phyloP scores from a whole-genome alignment of 305 asterid species.

The Petunia hybrid region DNA sequence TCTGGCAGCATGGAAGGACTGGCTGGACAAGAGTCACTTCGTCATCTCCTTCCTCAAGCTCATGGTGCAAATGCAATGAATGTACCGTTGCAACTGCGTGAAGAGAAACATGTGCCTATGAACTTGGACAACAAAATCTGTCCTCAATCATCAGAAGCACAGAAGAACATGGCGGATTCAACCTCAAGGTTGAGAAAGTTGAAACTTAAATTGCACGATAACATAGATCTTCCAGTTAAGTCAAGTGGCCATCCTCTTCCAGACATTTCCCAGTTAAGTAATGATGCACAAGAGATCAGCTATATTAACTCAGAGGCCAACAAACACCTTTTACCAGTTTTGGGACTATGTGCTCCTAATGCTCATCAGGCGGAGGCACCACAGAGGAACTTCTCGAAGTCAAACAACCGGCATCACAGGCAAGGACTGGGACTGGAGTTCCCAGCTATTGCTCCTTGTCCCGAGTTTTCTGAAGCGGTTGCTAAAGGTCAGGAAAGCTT shows the following conservation, averaged over 20 bases:
- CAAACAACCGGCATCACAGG: slow-evolving; percentile 39
- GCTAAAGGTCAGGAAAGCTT: slow-evolving; percentile 32
- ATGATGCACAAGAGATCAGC: slow-evolving; percentile 52
- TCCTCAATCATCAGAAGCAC: slow-evolving; percentile 42
- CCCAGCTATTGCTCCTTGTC: slow-evolving; percentile 36
- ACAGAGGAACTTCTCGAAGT: slow-evolving; percentile 41
- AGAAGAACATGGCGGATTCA: slow-evolving; percentile 41
- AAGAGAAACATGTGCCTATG: slow-evolving; percentile 52
- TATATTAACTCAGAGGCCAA: slow-evolving; percentile 45
- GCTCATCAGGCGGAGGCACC: slow-evolving; percentile 64
- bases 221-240: slow-evolving; percentile 31
- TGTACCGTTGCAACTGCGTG: slow-evolving; percentile 44
- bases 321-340: slow-evolving; percentile 64
- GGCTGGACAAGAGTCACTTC: slow-evolving; percentile 41
- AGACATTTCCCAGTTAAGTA: slow-evolving; percentile 35
- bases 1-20: slow-evolving; percentile 44
- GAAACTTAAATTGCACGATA: slow-evolving; percentile 51
- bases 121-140: slow-evolving; percentile 49
- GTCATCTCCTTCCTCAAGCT: slow-evolving; percentile 44
- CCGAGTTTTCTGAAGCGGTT: slow-evolving; percentile 39
- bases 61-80: slow-evolving; percentile 52
- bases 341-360: slow-evolving; percentile 94
- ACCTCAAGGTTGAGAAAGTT: slow-evolving; percentile 52
- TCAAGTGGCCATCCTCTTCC: slow-evolving; percentile 36
- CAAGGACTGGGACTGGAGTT: slow-evolving; percentile 41